Percentiles rank a stretch among this genome's conserved stretches.
Conservation (phyloP, 2,329 filamentous ascomycete genomes). For the Aspergillus sojae region DNA sequence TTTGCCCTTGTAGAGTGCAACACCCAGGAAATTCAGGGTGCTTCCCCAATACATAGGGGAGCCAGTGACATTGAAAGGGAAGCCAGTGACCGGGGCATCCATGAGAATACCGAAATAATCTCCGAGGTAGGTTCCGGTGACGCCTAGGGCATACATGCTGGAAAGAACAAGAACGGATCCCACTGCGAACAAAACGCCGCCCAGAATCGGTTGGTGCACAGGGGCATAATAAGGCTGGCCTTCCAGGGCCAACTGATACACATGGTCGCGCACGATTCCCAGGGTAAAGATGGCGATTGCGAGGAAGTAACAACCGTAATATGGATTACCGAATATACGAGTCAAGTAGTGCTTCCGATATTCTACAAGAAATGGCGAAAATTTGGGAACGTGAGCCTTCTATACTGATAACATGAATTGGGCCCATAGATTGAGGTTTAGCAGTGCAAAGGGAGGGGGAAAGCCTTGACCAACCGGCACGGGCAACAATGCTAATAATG, state of each 20-base stretch:
- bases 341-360: slow-evolving; percentile 90
- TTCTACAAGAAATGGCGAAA: slow-evolving; percentile 58
- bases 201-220: slow-evolving; percentile 66
- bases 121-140: slow-evolving; percentile 94
- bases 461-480: slow-evolving; percentile 63
- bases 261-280: slow-evolving; percentile 82
- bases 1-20: slow-evolving; percentile 81
- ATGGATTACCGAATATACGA: slow-evolving; percentile 78
- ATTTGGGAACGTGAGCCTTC: slow-evolving; percentile 15
- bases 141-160: slow-evolving; percentile 87
- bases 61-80: slow-evolving; percentile 89
- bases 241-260: slow-evolving; percentile 83
- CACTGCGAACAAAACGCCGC: slow-evolving; percentile 69
- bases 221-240: slow-evolving; percentile 74
- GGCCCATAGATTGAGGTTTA: background rate
- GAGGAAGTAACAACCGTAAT: slow-evolving; percentile 84
- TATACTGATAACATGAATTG: slow-evolving; percentile 1
- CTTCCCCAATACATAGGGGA: slow-evolving; percentile 97
- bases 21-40: slow-evolving; percentile 88
- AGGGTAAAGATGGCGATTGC: slow-evolving; percentile 88
- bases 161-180: slow-evolving; percentile 86
- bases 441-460: slow-evolving; percentile 8
- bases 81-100: slow-evolving; percentile 90
- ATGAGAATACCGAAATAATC: slow-evolving; percentile 99
- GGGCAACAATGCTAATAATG: slow-evolving; percentile 70